Evolutionary conservation across 257 asterid species (phyloP).

Genomic region (Nicotiana sylvestris): DNA sequence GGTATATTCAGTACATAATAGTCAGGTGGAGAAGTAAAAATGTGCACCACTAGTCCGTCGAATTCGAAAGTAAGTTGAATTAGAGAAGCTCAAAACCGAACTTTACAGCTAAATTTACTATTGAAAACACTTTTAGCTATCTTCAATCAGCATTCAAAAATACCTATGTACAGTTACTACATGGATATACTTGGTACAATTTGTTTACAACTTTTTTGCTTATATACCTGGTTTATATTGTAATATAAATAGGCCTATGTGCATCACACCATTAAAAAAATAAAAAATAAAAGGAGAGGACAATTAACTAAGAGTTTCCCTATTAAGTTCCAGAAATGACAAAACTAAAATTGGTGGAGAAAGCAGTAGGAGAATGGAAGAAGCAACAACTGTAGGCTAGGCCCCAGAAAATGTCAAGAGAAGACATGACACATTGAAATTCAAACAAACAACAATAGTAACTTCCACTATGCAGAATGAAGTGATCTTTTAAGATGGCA

Average conservation of each 20-base stretch:
- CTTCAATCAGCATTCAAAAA: not conserved
- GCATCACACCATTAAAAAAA: not conserved
- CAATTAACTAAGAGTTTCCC: not conserved
- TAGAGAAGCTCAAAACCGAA: not conserved
- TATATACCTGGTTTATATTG: not conserved
- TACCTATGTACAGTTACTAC: not conserved
- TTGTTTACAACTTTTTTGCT: not conserved
- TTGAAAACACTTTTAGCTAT: not conserved
- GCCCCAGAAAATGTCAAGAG: not conserved
- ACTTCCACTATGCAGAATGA: not conserved
- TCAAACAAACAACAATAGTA: not conserved
- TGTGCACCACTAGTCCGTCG: not conserved
- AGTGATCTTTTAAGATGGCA: not conserved
- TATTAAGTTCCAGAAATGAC: not conserved
- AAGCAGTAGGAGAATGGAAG: not conserved
- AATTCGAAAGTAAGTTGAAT: not conserved
- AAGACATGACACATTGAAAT: not conserved
- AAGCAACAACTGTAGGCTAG: not conserved
- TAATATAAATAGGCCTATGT: not conserved
- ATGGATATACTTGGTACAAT: not conserved
- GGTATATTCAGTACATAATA: conserved; percentile 20
- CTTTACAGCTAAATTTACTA: not conserved
- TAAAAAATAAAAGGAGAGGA: not conserved
- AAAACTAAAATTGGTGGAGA: not conserved
- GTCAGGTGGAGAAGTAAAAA: not conserved